Evolutionary conservation across 2,329 filamentous ascomycete genomes (phyloP).

Genomic region (Zymoseptoria crescenta): DNA sequence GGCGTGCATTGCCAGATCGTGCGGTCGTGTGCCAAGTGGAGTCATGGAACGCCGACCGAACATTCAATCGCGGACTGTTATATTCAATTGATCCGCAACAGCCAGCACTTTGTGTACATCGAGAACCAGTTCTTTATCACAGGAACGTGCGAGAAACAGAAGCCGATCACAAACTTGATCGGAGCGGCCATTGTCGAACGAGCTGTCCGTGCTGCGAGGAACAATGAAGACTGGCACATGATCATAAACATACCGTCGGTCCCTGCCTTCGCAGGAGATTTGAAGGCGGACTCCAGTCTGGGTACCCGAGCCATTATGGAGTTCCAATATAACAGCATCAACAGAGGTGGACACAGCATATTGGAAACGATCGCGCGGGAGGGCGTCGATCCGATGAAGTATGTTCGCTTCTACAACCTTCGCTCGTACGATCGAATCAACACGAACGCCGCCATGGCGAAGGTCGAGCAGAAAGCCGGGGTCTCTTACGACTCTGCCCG

Average conservation of each 20-base stretch:
- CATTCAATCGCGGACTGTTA: slow-evolving; percentile 94
- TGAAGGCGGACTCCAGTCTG: slow-evolving; percentile 63
- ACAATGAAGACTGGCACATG: slow-evolving; percentile 61
- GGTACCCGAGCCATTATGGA: slow-evolving; percentile 83
- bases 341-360: slow-evolving; percentile 68
- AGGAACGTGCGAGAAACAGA: slow-evolving; percentile 59
- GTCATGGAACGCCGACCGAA: slow-evolving; percentile 51
- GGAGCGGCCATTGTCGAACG: slow-evolving; percentile 72
- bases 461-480: slow-evolving; percentile 55
- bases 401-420: slow-evolving; percentile 79
- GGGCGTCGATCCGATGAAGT: slow-evolving; percentile 62
- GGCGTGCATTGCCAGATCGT: slow-evolving; percentile 75
- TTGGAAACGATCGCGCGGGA: slow-evolving; percentile 59
- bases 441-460: slow-evolving; percentile 52
- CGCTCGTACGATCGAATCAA: slow-evolving; percentile 81
- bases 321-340: slow-evolving; percentile 75
- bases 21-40: slow-evolving; percentile 49
- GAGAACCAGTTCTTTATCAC: slow-evolving; percentile 96
- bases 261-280: slow-evolving; percentile 73
- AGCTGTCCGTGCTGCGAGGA: slow-evolving; percentile 61
- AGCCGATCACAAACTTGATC: slow-evolving; percentile 68
- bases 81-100: slow-evolving; percentile 87
- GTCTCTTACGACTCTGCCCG: slow-evolving; percentile 61
- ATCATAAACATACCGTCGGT: slow-evolving; percentile 73
- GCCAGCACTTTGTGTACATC: slow-evolving; percentile 92